Evolutionary conservation across 495 filamentous ascomycete genomes (phyloP), one percentile per base, ranked within the genome.

Genomic region (Penicillium pancosmium): DNA sequence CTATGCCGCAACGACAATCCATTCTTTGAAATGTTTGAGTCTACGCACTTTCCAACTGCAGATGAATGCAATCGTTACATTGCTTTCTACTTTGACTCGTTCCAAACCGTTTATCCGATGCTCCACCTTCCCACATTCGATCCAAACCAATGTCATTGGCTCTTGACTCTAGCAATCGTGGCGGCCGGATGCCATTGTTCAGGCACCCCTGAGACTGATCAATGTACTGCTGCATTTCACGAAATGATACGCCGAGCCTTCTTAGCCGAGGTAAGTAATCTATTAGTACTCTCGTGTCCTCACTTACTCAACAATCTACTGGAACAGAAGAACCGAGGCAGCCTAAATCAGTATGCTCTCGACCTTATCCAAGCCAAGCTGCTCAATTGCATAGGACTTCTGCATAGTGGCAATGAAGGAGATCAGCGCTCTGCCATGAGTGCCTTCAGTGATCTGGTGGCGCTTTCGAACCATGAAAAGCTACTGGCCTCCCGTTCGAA

Each of bases 191-290:
- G 71, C 51, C 76, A 80, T 54, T 70, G 65, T 57, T 64, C 66
- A 47, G 61, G 63, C 6, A 50, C 62, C 7, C 40, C 65, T n/a
- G 65, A 73, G 18, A 52, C 62, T 52, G 63, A 72, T 18, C 60
- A 70, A 10, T 73, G 63, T 47, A 59, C 66, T 35, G 47, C 62
- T 25, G 70, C 76, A 43, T 70, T 80, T 33, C 71, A 80, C 55
- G 79, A 82, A 55, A 70, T 82, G 52, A 65, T 78, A 46, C 75
- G 77, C 21, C 67, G 77, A 31, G 76, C 71, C 21, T 69, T 80
- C 25, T 55, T 60, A 25, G 54, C 72, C 50, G 70, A 80, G 68
- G 75, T 76, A 69, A 63, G 43, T 34, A 3, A 13, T 13, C 31
- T 1, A n/a, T 15, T 27, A 8, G 12, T 19, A 25, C 15, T 43